These are phyloP conservation scores for Phytophthora citricola DNA, from an alignment of 352 stramenopile genomes.

Conservation along the genomic window DNA sequence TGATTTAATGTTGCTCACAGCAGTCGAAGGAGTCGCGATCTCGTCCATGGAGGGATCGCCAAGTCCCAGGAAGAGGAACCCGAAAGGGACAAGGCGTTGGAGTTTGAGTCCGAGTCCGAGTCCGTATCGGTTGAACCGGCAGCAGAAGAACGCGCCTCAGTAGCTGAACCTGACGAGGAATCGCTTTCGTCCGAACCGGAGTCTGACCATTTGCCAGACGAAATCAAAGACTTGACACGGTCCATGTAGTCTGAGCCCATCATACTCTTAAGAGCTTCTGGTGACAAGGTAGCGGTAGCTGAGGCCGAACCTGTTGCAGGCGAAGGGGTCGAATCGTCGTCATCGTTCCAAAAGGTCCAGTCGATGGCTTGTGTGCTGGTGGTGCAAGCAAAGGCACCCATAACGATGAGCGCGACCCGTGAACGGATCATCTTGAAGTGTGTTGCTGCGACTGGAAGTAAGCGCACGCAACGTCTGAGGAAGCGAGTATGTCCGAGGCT, in stretches of 20 bases:
- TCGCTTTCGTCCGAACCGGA: slow-evolving; percentile 4
- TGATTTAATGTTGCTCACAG: slow-evolving; percentile 16
- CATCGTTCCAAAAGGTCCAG: slow-evolving; percentile 43
- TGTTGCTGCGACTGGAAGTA: slow-evolving; percentile 1
- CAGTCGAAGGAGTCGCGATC: slow-evolving; percentile 25
- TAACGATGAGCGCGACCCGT: slow-evolving; percentile 11
- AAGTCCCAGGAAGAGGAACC: slow-evolving; percentile 16
- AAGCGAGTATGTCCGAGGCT: slow-evolving; percentile 14
- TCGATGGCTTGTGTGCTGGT: slow-evolving; percentile 36
- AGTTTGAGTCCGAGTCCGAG: background rate
- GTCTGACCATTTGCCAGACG: slow-evolving; percentile 14
- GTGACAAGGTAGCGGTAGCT: slow-evolving; percentile 22
- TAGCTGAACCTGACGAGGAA: slow-evolving; percentile 3
- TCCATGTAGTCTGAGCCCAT: slow-evolving; percentile 43
- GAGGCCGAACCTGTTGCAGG: slow-evolving; percentile 3
- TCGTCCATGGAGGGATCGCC: slow-evolving; percentile 8
- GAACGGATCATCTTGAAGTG: slow-evolving; percentile 30
- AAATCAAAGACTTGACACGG: slow-evolving; percentile 25
- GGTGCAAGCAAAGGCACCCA: slow-evolving; percentile 19
- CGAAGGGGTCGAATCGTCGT: too few species aligned
- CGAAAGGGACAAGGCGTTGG: background rate
- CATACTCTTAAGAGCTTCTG: slow-evolving; percentile 26
- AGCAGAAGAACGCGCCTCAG: background rate
- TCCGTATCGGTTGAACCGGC: background rate
- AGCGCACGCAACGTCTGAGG: slow-evolving; percentile 6